phyloP scores from a whole-genome alignment of 768 basidiomycete genomes.

The Exidia glandulosa region DNA sequence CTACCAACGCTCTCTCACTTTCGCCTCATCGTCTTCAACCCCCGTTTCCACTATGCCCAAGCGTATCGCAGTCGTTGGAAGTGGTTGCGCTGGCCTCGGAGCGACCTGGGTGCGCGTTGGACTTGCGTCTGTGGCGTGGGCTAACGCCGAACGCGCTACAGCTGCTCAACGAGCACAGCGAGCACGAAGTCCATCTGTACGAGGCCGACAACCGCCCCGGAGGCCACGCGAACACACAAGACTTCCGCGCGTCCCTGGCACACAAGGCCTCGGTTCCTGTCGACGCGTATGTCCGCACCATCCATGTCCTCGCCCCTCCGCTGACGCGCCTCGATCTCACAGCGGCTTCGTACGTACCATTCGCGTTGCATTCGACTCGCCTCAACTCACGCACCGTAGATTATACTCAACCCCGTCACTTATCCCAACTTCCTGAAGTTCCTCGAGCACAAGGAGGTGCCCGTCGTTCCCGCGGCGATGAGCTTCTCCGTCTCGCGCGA shows the following conservation, averaged over 20 bases:
- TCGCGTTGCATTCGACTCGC: too few species aligned
- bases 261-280: constrained; percentile 37
- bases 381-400: constrained; percentile 37
- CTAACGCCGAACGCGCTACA: too few species aligned
- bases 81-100: constrained; percentile 68
- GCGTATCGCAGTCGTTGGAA: constrained; percentile 57
- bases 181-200: constrained; percentile 65
- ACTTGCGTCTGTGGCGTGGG: not conserved
- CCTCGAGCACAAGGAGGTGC: constrained; percentile 36
- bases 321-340: constrained; percentile 5
- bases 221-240: constrained; percentile 69
- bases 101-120: constrained; percentile 52
- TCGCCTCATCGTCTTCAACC: not conserved
- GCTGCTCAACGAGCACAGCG: constrained; percentile 63
- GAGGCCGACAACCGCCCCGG: constrained; percentile 58
- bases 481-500: constrained; percentile 70
- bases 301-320: not conserved
- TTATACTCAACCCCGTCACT: constrained; percentile 65
- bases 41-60: not conserved
- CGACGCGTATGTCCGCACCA: constrained; percentile 49
- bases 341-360: constrained; percentile 57
- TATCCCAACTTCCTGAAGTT: constrained; percentile 75
- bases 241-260: constrained; percentile 26
- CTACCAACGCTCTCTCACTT: too few species aligned
- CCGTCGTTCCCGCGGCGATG: constrained; percentile 55